Evolutionary conservation across 1,139 yeast genomes (phyloP).

Genomic region (Saccharomyces hybrid): DNA sequence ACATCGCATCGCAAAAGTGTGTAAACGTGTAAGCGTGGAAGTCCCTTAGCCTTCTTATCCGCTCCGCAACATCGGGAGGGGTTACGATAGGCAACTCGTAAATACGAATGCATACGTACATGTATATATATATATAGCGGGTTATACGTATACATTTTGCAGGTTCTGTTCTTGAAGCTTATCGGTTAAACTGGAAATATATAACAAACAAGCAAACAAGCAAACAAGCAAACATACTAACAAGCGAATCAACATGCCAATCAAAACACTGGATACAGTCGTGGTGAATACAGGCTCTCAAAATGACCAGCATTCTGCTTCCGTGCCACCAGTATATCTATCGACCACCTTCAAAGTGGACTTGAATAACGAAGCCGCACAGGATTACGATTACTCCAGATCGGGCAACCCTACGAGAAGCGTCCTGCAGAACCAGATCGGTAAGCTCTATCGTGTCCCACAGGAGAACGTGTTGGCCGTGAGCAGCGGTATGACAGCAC

Average conservation of each 20-base stretch:
- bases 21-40: background rate
- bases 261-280: constrained; percentile 41
- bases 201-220: background rate
- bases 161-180: background rate
- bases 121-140: background rate
- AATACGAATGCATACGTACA: background rate
- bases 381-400: constrained; percentile 79
- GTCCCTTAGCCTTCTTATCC: background rate
- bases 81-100: background rate
- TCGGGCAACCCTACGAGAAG: constrained; percentile 94
- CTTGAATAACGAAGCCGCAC: constrained; percentile 56
- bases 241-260: background rate
- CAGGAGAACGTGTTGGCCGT: constrained; percentile 73
- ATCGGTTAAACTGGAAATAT: background rate
- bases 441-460: constrained; percentile 53
- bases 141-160: background rate
- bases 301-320: constrained; percentile 59
- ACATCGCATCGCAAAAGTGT: constrained; percentile 1
- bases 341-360: constrained; percentile 86
- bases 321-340: constrained; percentile 84
- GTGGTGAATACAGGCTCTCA: constrained; percentile 44
- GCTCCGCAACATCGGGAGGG: no score
- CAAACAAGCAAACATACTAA: background rate
- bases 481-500: constrained; percentile 86
- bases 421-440: constrained; percentile 65